These are phyloP conservation scores for Anethum foeniculum DNA, from an alignment of 140 eudicot species.

Conservation along the genomic window DNA sequence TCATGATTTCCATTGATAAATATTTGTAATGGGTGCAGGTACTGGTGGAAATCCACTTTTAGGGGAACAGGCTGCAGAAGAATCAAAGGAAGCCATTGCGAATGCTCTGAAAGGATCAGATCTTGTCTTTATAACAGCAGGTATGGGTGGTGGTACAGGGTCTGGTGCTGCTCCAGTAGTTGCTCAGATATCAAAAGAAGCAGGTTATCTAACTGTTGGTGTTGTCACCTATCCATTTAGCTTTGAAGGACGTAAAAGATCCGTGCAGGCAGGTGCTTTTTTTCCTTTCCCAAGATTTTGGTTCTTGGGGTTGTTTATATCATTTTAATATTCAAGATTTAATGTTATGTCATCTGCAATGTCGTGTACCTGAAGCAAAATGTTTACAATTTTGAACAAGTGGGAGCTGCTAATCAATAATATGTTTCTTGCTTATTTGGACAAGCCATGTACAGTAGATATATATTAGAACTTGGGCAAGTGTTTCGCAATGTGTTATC, in stretches of 20 bases:
- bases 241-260: constrained; percentile 94
- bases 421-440: background rate
- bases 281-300: constrained; percentile 1
- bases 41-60: constrained; percentile 91
- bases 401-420: background rate
- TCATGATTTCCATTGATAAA: constrained; percentile 8
- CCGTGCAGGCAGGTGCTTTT: constrained; percentile 65
- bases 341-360: background rate
- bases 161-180: constrained; percentile 98
- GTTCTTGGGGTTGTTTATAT: constrained; percentile 10
- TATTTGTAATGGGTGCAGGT: constrained; percentile 50
- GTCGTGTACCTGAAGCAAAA: background rate
- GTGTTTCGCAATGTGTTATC: background rate
- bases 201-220: constrained; percentile 91
- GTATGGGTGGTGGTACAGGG: constrained; percentile 99
- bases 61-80: constrained; percentile 98
- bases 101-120: constrained; percentile 89
- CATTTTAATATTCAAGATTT: background rate
- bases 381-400: background rate
- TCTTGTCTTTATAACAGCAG: constrained; percentile 94
- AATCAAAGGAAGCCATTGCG: constrained; percentile 87
- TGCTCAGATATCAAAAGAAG: constrained; percentile 85
- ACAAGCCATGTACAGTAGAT: background rate
- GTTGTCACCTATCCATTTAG: constrained; percentile 94
- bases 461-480: background rate